Percentiles rank a stretch among this genome's conserved stretches.
These are phyloP conservation scores for Talaromyces verruculosus DNA, from an alignment of 2,329 filamentous ascomycete genomes.

Conservation along the genomic window DNA sequence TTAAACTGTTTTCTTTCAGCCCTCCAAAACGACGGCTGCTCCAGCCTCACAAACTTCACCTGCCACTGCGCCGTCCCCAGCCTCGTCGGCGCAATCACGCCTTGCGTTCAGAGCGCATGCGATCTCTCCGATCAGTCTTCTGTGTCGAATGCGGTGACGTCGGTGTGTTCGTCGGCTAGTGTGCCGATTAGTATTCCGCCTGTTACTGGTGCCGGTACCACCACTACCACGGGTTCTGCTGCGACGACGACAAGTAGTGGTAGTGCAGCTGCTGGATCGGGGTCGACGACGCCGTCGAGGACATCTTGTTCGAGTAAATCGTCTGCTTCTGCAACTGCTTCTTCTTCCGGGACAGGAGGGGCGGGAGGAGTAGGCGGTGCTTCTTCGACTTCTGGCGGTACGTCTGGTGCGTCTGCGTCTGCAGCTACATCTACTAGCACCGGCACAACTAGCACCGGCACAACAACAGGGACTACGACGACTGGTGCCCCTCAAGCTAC, in stretches of 20 bases:
- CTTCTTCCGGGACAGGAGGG: not conserved
- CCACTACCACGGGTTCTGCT: conserved; percentile 17
- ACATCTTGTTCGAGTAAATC: not conserved
- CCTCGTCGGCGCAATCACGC: conserved; percentile 44
- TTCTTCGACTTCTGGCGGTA: not conserved
- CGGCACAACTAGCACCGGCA: conserved; percentile 21
- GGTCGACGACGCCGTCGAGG: not conserved
- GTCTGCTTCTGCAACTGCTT: not conserved
- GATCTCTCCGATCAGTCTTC: conserved; percentile 37
- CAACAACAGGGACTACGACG: conserved; percentile 24
- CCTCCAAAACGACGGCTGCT: conserved; percentile 47
- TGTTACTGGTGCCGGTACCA: conserved; percentile 22
- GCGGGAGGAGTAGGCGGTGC: not conserved
- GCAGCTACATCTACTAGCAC: not conserved
- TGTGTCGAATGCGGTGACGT: conserved; percentile 38
- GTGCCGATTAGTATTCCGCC: conserved; percentile 38
- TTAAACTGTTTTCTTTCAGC: conserved; percentile 48
- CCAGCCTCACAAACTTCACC: conserved; percentile 48
- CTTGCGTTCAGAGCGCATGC: conserved; percentile 50
- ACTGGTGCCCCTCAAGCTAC: conserved; percentile 3
- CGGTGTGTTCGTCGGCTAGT: conserved; percentile 37
- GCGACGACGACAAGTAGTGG: not conserved
- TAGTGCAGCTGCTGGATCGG: not conserved
- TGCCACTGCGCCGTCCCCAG: conserved; percentile 51
- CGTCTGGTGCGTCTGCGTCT: conserved; percentile 19